Evolutionary conservation across 768 basidiomycete species (phyloP), one percentile per base, ranked within the genome.

Genomic region (Termitomyces sp.): DNA sequence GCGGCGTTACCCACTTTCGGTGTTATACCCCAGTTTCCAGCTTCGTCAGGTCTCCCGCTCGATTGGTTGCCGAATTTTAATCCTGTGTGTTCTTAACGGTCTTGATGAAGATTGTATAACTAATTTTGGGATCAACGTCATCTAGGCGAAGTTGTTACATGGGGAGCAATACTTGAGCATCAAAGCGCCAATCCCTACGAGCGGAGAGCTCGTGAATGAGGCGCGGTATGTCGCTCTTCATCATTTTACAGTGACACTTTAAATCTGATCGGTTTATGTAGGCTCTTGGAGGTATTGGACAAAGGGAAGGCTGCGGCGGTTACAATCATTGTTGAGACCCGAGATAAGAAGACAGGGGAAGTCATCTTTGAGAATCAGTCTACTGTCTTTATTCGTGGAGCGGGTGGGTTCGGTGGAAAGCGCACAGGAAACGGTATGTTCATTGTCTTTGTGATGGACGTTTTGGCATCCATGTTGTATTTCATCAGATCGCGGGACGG

Each of bases 11-110:
- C 94, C 0, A 98, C 95, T 0, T 98, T 97, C 65, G 97, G 93
- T 30, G 94, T 98, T 40, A 80, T 98, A 55, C 96, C 97, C 15
- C 93, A 93, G 67, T 92, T 98, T 69, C 66, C 74, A 21, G 84
- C 91, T 1, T 88, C 83, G 61, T 76, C 80, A 7, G 77, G 80
- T 28, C 49, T 92, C 4, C 69, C 87, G 0, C 71, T 93, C 46
- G 93, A 92, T 71, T 96, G 87, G 85, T 75, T 99, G 28, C 96
- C 97, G 14, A 90, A 98, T 70, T 98, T 86, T 77, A 95, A 95
- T 66, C 93, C 93, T 5, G 92, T 91, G 62, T 48, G 83, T 10
- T 12, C 14, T 28, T 1, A n/a, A n/a, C n/a, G 57, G 17, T 43
- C 17, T 15, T 49, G 10, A 2, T 15, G 19, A 19, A 30, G 35